Percentiles rank a stretch among this genome's conserved stretches.
phyloP scores from a whole-genome alignment of 2,329 filamentous ascomycete species.

The Penicillium sp. region DNA sequence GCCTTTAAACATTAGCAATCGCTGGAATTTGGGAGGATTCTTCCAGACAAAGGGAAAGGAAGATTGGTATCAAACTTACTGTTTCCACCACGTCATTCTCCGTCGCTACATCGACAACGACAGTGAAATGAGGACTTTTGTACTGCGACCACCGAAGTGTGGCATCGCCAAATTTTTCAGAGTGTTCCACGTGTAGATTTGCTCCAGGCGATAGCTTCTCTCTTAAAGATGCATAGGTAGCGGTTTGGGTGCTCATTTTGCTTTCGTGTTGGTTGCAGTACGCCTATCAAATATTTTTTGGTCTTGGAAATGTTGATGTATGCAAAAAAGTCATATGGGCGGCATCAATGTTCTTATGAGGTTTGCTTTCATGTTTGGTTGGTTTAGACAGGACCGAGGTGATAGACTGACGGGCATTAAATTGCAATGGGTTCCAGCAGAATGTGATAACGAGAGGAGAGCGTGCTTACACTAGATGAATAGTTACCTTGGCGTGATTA shows the following conservation, averaged over 20 bases:
- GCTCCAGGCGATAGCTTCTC: conserved; percentile 4
- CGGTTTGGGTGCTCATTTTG: conserved; percentile 22
- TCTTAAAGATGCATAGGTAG: background rate
- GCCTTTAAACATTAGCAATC: background rate
- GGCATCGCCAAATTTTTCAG: background rate
- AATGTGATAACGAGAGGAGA: too few species aligned
- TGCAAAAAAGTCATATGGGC: too few species aligned
- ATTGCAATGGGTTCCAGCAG: too few species aligned
- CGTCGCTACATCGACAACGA: conserved; percentile 6
- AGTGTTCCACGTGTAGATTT: background rate
- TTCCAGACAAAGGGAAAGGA: background rate
- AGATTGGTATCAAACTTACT: background rate
- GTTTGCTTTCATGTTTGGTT: too few species aligned
- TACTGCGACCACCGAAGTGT: conserved; percentile 5
- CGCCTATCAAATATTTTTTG: too few species aligned
- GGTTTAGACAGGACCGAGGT: too few species aligned
- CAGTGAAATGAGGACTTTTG: background rate
- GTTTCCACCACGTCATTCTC: conserved; percentile 11
- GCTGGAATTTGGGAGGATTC: background rate
- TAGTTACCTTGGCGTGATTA: too few species aligned
- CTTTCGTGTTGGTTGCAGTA: background rate
- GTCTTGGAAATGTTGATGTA: too few species aligned
- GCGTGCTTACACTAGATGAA: too few species aligned
- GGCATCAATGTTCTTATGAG: too few species aligned
- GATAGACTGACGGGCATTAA: too few species aligned